Percentiles rank a stretch among this genome's conserved stretches.
phyloP scores from a whole-genome alignment of 1,284 basidiomycete genomes.

The Cryptococcus maquisensis region DNA sequence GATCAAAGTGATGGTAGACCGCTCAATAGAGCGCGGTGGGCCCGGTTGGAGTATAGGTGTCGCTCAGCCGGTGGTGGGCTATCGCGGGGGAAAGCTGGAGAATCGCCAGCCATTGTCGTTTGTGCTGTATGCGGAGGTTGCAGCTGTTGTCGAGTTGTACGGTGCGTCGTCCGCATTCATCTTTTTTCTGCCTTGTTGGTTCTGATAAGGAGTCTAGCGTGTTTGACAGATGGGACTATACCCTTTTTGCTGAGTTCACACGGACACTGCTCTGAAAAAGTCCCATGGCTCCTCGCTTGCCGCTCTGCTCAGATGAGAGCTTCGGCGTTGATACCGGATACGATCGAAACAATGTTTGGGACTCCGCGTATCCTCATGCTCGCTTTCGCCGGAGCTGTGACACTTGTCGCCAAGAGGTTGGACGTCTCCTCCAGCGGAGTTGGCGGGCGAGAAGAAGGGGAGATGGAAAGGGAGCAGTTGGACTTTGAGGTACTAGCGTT shows the following conservation, averaged over 20 bases:
- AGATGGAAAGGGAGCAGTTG: not conserved
- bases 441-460: not conserved
- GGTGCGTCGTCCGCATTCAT: not conserved
- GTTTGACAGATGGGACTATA: conserved; percentile 3
- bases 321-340: conserved; percentile 1
- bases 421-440: no score
- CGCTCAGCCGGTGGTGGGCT: not conserved
- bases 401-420: not conserved
- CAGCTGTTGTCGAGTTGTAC: conserved; percentile 4
- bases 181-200: not conserved
- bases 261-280: not conserved
- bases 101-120: conserved; percentile 3
- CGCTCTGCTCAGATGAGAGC: not conserved
- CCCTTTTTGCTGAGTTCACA: not conserved
- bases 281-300: conserved; percentile 1
- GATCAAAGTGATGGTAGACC: not conserved
- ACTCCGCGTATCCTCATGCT: not conserved
- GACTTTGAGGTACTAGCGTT: not conserved
- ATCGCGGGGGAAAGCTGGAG: not conserved
- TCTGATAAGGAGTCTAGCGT: not conserved
- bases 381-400: not conserved
- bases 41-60: conserved; percentile 6
- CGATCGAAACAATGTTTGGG: conserved; percentile 4
- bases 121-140: conserved; percentile 1
- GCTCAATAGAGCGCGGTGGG: not conserved